Base-by-base conservation (phyloP, 106 monocot genomes). In the Dendrobium nobile region DNA sequence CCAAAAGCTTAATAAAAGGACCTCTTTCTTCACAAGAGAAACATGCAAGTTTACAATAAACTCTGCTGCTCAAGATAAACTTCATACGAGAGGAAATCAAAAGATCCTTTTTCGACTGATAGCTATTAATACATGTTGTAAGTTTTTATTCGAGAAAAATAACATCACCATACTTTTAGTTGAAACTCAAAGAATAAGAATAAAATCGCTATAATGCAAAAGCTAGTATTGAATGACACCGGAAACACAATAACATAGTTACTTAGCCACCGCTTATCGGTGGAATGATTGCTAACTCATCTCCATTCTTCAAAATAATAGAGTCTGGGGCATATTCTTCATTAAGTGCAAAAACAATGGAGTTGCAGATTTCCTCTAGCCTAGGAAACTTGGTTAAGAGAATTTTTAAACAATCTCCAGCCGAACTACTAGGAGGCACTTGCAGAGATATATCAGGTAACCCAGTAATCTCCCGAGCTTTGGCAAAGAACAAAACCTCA, bases 211-310 rank as follows among this genome's bases (percentile, higher is more conserved):
- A 51, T 51, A 16, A 51, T 51, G 13, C 2, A 51, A 13, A 10
- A 51, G 37, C 16, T 13, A 51, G 51, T 1, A 51, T 51, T 51
- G 51, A 51, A 51, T 51, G 51, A 51, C 10, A 51, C 51, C 13
- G 13, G 13, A 24, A 65, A 8, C 26, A 22, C 26, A 65, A 7
- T 27, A 37, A 37, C 37, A 37, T 37, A 64, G 5, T 64, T 24
- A 64, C 19, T 90, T 74, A 98, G 27, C 95, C 94, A 18, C 98
- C 98, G 27, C 94, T 98, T 58, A 95, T 89, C 5, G 98, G 98
- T n/a, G 98, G 95, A 79, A 98, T 95, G 83, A 95, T 93, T 10
- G 98, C 98, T 33, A 99, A 80, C 81, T 99, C 98, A 77, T 99
- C 95, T 20, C 87, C 85, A n/a, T 88, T 80, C 70, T 74, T 90